These are phyloP conservation scores for Trametes villosa DNA, from an alignment of 768 basidiomycete genomes.

Conservation along the genomic window DNA sequence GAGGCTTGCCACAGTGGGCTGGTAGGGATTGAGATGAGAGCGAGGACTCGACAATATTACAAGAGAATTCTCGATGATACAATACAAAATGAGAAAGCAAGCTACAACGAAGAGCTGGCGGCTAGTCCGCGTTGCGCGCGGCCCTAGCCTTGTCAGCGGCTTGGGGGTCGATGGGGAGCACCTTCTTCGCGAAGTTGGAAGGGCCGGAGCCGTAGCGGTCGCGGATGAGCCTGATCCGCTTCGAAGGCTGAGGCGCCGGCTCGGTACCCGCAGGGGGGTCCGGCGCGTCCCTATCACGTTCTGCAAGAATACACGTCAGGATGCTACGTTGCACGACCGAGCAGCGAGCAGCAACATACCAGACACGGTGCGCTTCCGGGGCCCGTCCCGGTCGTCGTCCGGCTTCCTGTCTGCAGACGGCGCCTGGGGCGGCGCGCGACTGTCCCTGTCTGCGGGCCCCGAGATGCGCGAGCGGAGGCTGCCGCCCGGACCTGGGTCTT, in stretches of 20 bases:
- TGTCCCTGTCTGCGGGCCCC: constrained; percentile 51
- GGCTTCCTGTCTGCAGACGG: constrained; percentile 41
- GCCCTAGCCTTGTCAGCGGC: constrained; percentile 58
- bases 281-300: constrained; percentile 64
- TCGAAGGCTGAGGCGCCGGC: constrained; percentile 48
- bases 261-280: constrained; percentile 43
- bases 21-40: constrained; percentile 6
- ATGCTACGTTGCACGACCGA: neutral
- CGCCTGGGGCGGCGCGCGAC: constrained; percentile 45
- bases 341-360: constrained; percentile 49
- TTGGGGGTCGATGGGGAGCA: constrained; percentile 64
- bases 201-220: constrained; percentile 46
- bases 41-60: neutral
- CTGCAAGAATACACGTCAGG: no score
- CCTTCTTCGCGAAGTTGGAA: constrained; percentile 56
- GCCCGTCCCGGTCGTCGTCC: constrained; percentile 62
- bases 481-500: constrained; percentile 20
- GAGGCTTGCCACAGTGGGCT: no score
- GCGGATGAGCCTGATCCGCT: constrained; percentile 63
- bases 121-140: constrained; percentile 47
- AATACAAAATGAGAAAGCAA: constrained; percentile 2
- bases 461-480: constrained; percentile 63
- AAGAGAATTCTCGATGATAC: neutral
- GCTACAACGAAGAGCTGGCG: constrained; percentile 24
- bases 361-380: constrained; percentile 66